phyloP scores from a whole-genome alignment of 169 alveolate genomes.

The Toxoplasma gondii region DNA sequence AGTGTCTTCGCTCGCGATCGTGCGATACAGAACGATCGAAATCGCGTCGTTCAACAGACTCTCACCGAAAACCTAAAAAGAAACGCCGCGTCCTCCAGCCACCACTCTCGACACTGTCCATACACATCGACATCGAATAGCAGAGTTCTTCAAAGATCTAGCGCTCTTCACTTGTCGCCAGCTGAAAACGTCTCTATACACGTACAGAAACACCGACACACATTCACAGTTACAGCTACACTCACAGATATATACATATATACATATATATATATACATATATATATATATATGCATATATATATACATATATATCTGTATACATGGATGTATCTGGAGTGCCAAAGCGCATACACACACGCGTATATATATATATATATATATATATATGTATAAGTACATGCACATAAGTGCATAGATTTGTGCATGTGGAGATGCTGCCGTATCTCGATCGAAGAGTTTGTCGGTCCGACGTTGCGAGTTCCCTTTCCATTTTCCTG shows the following conservation, averaged over 20 bases:
- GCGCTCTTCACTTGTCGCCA: background rate
- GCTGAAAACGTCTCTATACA: background rate
- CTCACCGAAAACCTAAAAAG: slow-evolving; percentile 63
- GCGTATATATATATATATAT: background rate
- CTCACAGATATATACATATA: too few species aligned
- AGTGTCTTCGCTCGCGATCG: slow-evolving; percentile 44
- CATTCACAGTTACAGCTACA: too few species aligned
- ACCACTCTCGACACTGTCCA: background rate
- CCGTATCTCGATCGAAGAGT: too few species aligned
- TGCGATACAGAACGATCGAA: slow-evolving; percentile 64
- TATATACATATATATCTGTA: background rate
- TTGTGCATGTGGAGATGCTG: too few species aligned
- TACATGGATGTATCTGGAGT: too few species aligned
- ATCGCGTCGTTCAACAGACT: slow-evolving; percentile 72
- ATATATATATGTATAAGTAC: background rate
- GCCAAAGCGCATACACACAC: background rate
- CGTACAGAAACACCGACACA: too few species aligned
- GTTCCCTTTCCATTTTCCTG: too few species aligned
- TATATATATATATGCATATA: too few species aligned
- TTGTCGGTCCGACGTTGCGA: too few species aligned
- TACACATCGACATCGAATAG: background rate
- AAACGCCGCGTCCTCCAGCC: background rate
- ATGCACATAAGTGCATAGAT: too few species aligned
- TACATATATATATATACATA: too few species aligned
- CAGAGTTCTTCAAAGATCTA: background rate